These are phyloP conservation scores for Arachnomyces sp. DNA, from an alignment of 2,329 filamentous ascomycete genomes.

Conservation along the genomic window DNA sequence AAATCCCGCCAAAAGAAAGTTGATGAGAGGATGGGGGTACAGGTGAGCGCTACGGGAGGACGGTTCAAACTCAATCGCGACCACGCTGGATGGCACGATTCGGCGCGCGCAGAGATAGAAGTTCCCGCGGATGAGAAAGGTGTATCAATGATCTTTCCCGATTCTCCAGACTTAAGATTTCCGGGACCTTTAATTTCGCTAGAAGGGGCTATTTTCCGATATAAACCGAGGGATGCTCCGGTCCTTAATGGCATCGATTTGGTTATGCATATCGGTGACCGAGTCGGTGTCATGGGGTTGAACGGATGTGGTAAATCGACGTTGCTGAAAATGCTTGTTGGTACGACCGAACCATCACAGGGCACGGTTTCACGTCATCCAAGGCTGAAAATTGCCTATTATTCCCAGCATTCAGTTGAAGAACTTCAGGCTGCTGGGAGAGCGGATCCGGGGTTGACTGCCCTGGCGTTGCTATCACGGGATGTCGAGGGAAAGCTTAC, in stretches of 20 bases:
- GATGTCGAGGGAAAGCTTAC: conserved; percentile 47
- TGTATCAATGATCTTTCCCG: conserved; percentile 52
- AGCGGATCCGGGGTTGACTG: conserved; percentile 51
- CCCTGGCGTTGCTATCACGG: conserved; percentile 54
- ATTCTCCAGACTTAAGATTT: conserved; percentile 63
- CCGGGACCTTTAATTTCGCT: conserved; percentile 66
- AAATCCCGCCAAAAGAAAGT: conserved; percentile 79
- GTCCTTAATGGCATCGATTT: conserved; percentile 59
- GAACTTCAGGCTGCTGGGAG: conserved; percentile 52
- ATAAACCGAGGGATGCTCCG: conserved; percentile 39
- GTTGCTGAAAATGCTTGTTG: conserved; percentile 63
- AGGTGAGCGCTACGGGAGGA: conserved; percentile 63
- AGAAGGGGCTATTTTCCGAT: conserved; percentile 62
- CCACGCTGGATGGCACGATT: conserved; percentile 54
- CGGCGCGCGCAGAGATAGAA: conserved; percentile 60
- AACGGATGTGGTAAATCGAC: conserved; percentile 82
- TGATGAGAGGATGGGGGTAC: conserved; percentile 70
- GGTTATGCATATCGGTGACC: conserved; percentile 64
- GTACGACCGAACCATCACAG: conserved; percentile 48
- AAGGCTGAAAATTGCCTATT: conserved; percentile 64
- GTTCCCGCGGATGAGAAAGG: conserved; percentile 56
- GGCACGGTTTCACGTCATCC: conserved; percentile 61
- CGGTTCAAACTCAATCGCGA: conserved; percentile 78
- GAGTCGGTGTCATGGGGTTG: conserved; percentile 67
- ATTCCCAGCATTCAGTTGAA: conserved; percentile 73